Percentiles rank a stretch among this genome's conserved stretches.
These are phyloP conservation scores for Linum trigynum DNA, from an alignment of 345 rosid genomes.

Conservation along the genomic window DNA sequence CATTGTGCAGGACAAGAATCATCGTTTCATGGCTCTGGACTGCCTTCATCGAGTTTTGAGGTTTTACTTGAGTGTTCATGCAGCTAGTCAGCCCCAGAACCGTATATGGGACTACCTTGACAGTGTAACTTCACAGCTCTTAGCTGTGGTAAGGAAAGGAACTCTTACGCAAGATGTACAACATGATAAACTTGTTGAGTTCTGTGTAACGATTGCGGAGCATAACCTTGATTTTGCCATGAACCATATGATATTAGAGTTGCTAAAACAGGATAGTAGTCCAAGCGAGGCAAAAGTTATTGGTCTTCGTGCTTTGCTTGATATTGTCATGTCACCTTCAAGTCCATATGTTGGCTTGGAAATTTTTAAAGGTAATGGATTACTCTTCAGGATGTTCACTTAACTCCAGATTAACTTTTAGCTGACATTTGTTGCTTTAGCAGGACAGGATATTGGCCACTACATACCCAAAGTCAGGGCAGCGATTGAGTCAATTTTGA, in stretches of 20 bases:
- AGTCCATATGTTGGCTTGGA: constrained; percentile 82
- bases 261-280: constrained; percentile 80
- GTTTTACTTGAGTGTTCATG: constrained; percentile 91
- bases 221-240: constrained; percentile 98
- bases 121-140: constrained; percentile 94
- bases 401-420: constrained; percentile 4
- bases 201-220: constrained; percentile 91
- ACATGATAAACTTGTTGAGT: constrained; percentile 95
- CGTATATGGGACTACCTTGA: constrained; percentile 97
- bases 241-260: constrained; percentile 95
- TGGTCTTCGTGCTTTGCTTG: constrained; percentile 93
- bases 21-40: constrained; percentile 93
- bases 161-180: constrained; percentile 93
- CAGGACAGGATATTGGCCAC: constrained; percentile 81
- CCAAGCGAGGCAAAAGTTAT: constrained; percentile 93
- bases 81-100: constrained; percentile 84
- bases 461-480: constrained; percentile 97
- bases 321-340: constrained; percentile 84
- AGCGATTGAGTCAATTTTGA: constrained; percentile 88
- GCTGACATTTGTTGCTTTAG: constrained; percentile 21
- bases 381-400: not conserved
- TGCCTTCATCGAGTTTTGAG: constrained; percentile 96
- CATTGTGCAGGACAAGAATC: constrained; percentile 82
- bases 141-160: constrained; percentile 82
- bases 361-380: constrained; percentile 64